Base-by-base conservation (phyloP, 2,329 filamentous ascomycete species). In the Chaetomiaceae sp. region DNA sequence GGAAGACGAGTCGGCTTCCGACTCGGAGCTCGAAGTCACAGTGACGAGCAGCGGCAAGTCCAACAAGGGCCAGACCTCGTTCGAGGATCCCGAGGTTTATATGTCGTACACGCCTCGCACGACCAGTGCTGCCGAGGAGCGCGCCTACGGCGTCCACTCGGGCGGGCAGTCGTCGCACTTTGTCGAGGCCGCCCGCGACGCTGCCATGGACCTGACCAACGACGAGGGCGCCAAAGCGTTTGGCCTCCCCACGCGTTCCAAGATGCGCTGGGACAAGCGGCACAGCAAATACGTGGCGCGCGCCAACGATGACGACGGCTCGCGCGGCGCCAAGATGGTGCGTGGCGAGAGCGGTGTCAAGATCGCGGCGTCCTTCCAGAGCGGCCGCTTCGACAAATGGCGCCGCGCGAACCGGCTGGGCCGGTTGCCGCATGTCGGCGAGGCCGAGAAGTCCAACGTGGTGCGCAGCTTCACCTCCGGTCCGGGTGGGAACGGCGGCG, bases 251-350 rank as follows among this genome's bases (percentile, higher is more conserved):
- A 78, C 83, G 38, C 84, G 83, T 58, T 69, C 82, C 39, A 79
- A 82, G 56, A 84, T 95, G 82, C 84, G 93, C 56, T 98, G 93
- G 93, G 93, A 98, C 71, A 91, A 94, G 72, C 95, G 95, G 67
- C 80, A 82, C 60, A 94, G 87, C 69, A 97, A 96, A 69, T 98
- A 97, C 69, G 91, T 98, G 29, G 75, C 87, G 11, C 81, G 87
- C 29, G 82, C 82, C 58, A 97, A 98, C 73, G 93, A 98, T 68
- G 87, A 95, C 58, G 94, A 98, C 68, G 93, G 93, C 32, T 94
- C 73, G 58, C 84, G 83, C 61, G 77, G 78, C 38, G 65, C 69
- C 49, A 78, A 76, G 61, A 83, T 96, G 70, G 84, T 96, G 47
- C 78, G 80, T 52, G 90, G 93, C 59, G 93, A 98, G 70, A 88